Evolutionary conservation across 371 early-diverging fungal species (phyloP).

Genomic region (Apophysomyces trapeziformis): DNA sequence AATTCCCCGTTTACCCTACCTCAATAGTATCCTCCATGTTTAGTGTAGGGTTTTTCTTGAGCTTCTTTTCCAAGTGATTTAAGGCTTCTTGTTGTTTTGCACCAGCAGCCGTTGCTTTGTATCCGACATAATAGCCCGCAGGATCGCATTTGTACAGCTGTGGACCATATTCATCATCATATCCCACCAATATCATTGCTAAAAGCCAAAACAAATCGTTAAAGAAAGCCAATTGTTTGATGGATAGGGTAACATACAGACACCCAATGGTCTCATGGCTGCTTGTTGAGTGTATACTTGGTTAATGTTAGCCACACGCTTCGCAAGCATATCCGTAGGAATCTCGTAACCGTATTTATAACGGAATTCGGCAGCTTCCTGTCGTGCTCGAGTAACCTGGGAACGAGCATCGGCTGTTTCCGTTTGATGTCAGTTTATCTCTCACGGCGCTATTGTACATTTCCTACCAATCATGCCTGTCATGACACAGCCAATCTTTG

Average conservation of each 20-base stretch:
- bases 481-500: constrained; percentile 96
- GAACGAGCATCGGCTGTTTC: constrained; percentile 87
- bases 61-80: constrained; percentile 96
- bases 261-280: constrained; percentile 97
- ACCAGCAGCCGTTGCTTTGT: constrained; percentile 96
- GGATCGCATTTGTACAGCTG: constrained; percentile 98
- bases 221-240: neutral
- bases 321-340: constrained; percentile 95
- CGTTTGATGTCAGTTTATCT: neutral
- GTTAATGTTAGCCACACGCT: constrained; percentile 96
- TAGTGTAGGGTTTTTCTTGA: constrained; percentile 87
- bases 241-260: constrained; percentile 70
- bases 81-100: constrained; percentile 97
- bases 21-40: constrained; percentile 90
- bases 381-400: constrained; percentile 91
- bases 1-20: constrained; percentile 45
- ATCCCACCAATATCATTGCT: constrained; percentile 96
- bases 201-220: neutral
- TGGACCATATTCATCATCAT: constrained; percentile 95
- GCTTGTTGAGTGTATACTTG: constrained; percentile 99
- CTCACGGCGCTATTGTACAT: neutral
- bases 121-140: constrained; percentile 97
- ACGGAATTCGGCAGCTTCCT: constrained; percentile 97
- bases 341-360: constrained; percentile 99
- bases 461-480: constrained; percentile 87